Conservation (phyloP, 1,284 basidiomycete genomes). For the Irpex sp. region DNA sequence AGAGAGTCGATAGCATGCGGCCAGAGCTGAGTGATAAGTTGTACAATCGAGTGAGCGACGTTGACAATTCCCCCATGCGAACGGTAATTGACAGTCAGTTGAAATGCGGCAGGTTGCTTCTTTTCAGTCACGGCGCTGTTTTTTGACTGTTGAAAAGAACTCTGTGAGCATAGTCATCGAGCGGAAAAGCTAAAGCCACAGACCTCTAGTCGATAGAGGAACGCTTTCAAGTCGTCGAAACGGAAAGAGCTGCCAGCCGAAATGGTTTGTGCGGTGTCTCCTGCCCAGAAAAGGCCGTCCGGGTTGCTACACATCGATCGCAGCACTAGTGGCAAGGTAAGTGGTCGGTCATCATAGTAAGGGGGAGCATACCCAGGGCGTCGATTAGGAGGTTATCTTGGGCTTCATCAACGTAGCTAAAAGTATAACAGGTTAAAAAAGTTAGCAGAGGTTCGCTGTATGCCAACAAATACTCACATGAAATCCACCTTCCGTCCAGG, state of each 20-base stretch:
- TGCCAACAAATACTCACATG: conserved; percentile 37
- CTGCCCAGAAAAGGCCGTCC: conserved; percentile 73
- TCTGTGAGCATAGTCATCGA: not conserved
- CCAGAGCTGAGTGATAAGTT: conserved; percentile 63
- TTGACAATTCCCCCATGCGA: conserved; percentile 67
- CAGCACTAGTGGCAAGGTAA: conserved; percentile 41
- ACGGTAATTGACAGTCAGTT: conserved; percentile 63
- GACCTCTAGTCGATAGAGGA: conserved; percentile 59
- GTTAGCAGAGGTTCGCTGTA: no score
- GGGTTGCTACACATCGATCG: conserved; percentile 57
- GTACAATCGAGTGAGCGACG: conserved; percentile 60
- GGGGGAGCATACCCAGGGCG: conserved; percentile 41
- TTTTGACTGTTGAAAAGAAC: not conserved
- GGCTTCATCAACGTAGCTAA: conserved; percentile 68
- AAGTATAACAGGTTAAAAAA: not conserved
- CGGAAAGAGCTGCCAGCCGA: conserved; percentile 67
- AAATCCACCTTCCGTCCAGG: conserved; percentile 49
- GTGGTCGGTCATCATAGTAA: not conserved
- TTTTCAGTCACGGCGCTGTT: conserved; percentile 1
- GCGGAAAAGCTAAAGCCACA: not conserved
- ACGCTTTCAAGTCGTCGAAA: conserved; percentile 70
- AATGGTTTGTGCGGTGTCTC: conserved; percentile 78
- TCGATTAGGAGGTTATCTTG: conserved; percentile 74
- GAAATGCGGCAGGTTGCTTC: conserved; percentile 45
- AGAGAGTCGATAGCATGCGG: conserved; percentile 63